Evolutionary conservation across 805 yeast species (phyloP).

Genomic region (Wickerhamiella parazyma): DNA sequence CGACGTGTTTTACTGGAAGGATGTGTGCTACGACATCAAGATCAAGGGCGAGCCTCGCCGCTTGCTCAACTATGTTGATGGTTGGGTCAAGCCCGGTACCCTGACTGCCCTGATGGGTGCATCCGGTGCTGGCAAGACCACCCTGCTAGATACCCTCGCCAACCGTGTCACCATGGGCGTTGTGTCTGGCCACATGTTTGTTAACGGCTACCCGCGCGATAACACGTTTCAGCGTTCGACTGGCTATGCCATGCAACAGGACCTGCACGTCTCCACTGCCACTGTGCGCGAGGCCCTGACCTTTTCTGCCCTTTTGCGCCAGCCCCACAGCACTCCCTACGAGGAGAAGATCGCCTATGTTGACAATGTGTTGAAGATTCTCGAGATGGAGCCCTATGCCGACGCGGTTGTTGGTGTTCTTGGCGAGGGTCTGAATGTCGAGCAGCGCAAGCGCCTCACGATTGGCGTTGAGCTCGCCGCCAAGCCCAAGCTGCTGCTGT

Average conservation of each 20-base stretch:
- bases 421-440: slow-evolving; percentile 60
- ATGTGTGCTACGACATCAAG: slow-evolving; percentile 45
- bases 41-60: slow-evolving; percentile 28
- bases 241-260: slow-evolving; percentile 75
- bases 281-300: slow-evolving; percentile 64
- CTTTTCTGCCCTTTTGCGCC: slow-evolving; percentile 62
- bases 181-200: slow-evolving; percentile 57
- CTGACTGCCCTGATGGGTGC: slow-evolving; percentile 76
- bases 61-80: slow-evolving; percentile 39
- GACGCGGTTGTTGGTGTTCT: slow-evolving; percentile 71
- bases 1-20: slow-evolving; percentile 49
- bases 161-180: slow-evolving; percentile 60
- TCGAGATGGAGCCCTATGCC: slow-evolving; percentile 57
- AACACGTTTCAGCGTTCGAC: slow-evolving; percentile 60
- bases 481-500: slow-evolving; percentile 47
- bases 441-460: slow-evolving; percentile 53
- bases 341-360: slow-evolving; percentile 54
- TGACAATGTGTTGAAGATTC: slow-evolving; percentile 48
- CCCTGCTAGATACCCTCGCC: slow-evolving; percentile 57
- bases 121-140: slow-evolving; percentile 80
- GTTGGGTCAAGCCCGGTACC: slow-evolving; percentile 71
- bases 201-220: slow-evolving; percentile 52
- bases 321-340: slow-evolving; percentile 42
- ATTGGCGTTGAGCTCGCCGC: slow-evolving; percentile 64
- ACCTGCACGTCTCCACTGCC: slow-evolving; percentile 52